Base-by-base conservation (phyloP, 2,329 filamentous ascomycete species). In the Talaromyces sp. region DNA sequence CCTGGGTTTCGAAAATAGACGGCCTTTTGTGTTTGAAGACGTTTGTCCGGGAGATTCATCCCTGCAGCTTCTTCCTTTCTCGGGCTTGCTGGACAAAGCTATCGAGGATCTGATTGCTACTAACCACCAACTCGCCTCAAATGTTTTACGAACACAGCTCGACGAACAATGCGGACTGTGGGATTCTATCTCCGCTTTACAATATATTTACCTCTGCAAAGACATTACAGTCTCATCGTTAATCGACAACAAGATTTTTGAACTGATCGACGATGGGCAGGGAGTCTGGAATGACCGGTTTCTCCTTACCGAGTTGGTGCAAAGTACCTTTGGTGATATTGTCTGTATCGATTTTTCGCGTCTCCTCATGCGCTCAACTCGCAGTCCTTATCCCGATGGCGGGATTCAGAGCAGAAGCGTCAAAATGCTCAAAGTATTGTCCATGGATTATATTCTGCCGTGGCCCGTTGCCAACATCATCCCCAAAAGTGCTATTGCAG, bases 231-330 rank as follows among this genome's bases (percentile, higher is more conserved):
- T 86, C 0, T 84, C 88, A 1, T 84, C 88, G 54, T 75, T 78
- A 0, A 88, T 96, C 66, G 84, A 88, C 13, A 81, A 82, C 28
- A 83, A 84, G 13, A 73, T 97, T 1, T 96, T 96, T 70, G 84
- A 88, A 60, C 87, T 89, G 55, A 83, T 97, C 52, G 90, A 95
- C 66, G 80, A 74, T 55, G 76, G 77, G 13, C 74, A 81, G 78
- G 70, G 74, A 70, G 75, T 75, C 39, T 97, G 92, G 93, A 88
- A 88, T 64, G 92, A 97, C 72, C 85, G 87, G 22, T 96, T 93
- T 69, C 82, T 89, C 0, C 78, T 97, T 30, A 95, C 90, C 0
- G 91, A 93, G 66, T 77, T 92, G 1, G 87, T 89, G 0, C 89
- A 92, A 62, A 87, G 88, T 60, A 86, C 89, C 0, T 92, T 92